These are phyloP conservation scores for Botrytis medusae DNA, from an alignment of 2,329 filamentous ascomycete species.

Conservation along the genomic window DNA sequence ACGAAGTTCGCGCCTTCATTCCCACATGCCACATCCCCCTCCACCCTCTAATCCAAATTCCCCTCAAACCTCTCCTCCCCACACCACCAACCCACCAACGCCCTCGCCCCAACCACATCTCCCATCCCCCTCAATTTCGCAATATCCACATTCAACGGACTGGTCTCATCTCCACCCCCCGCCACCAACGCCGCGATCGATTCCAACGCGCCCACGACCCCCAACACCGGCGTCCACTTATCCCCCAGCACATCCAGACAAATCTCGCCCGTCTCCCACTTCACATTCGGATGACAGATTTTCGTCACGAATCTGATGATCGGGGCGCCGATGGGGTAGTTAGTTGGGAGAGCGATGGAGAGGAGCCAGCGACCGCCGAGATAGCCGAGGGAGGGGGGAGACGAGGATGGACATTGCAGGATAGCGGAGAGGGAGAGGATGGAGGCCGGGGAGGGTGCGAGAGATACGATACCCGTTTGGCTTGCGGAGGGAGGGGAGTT, in stretches of 20 bases:
- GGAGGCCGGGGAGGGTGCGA: constrained; percentile 55
- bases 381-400: constrained; percentile 53
- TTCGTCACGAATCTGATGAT: constrained; percentile 78
- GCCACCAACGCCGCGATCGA: constrained; percentile 69
- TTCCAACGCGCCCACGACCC: constrained; percentile 71
- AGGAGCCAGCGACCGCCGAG: constrained; percentile 77
- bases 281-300: constrained; percentile 81
- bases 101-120: constrained; percentile 66
- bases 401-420: constrained; percentile 50
- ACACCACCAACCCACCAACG: constrained; percentile 71
- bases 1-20: not conserved
- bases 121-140: constrained; percentile 66
- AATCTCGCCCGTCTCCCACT: constrained; percentile 78
- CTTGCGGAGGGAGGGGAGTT: constrained; percentile 48
- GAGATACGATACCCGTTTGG: constrained; percentile 57
- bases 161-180: constrained; percentile 65
- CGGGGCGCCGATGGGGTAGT: constrained; percentile 79
- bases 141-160: constrained; percentile 76
- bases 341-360: constrained; percentile 68
- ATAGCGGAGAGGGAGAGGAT: constrained; percentile 56
- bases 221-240: constrained; percentile 84
- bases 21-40: no score
- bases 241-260: constrained; percentile 83
- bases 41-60: constrained; percentile 9
- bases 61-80: constrained; percentile 41